Evolutionary conservation across 106 monocot genomes (phyloP).

Genomic region (Dendrobium huoshanense): DNA sequence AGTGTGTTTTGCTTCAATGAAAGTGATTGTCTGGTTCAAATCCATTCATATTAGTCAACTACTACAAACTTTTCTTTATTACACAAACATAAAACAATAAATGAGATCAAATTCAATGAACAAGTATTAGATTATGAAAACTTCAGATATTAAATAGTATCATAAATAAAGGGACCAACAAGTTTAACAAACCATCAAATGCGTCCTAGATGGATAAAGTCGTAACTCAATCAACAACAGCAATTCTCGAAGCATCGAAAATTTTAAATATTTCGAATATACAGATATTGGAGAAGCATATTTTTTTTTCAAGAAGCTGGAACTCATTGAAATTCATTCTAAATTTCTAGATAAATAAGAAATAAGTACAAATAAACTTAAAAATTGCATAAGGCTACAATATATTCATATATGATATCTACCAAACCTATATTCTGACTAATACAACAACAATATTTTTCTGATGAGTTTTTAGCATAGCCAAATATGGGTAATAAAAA

Average conservation of each 20-base stretch:
- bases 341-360: not conserved
- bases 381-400: not conserved
- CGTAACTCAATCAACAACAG: not conserved
- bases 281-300: not conserved
- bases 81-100: not conserved
- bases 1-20: not conserved
- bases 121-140: not conserved
- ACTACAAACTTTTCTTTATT: not conserved
- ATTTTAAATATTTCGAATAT: not conserved
- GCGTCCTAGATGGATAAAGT: not conserved
- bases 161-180: not conserved
- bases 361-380: not conserved
- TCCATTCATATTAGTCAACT: not conserved
- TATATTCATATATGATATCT: not conserved
- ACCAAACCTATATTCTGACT: not conserved
- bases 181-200: not conserved
- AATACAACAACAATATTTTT: not conserved
- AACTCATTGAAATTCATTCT: not conserved
- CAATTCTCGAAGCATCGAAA: too few relatives aligned
- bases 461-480: too few relatives aligned
- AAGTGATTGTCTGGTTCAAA: not conserved
- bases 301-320: not conserved
- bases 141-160: not conserved
- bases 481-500: too few relatives aligned
- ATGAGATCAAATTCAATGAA: too few relatives aligned